These are phyloP conservation scores for Fusarium sp. DNA, from an alignment of 2,329 filamentous ascomycete species.

Conservation along the genomic window DNA sequence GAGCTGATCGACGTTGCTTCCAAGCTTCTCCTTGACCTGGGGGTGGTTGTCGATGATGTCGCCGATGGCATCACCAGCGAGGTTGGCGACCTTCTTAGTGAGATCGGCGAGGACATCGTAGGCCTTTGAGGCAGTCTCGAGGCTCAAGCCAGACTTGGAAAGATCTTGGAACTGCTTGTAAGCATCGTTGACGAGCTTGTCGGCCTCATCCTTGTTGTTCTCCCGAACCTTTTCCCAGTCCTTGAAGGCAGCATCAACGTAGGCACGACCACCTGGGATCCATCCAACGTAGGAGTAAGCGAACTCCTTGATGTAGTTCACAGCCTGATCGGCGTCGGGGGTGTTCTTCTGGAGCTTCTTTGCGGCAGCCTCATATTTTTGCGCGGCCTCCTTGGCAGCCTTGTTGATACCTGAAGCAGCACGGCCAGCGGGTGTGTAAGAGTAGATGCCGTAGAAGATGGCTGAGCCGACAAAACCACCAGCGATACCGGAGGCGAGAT, in stretches of 20 bases:
- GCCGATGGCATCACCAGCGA: conserved; percentile 69
- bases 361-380: conserved; percentile 67
- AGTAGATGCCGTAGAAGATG: conserved; percentile 55
- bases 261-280: conserved; percentile 74
- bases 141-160: conserved; percentile 66
- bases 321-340: conserved; percentile 72
- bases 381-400: conserved; percentile 62
- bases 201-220: conserved; percentile 75
- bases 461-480: conserved; percentile 56
- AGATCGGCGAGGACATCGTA: conserved; percentile 72
- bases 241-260: conserved; percentile 75
- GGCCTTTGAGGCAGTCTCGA: conserved; percentile 68
- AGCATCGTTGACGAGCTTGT: conserved; percentile 72
- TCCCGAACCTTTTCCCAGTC: conserved; percentile 74
- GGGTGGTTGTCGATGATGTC: conserved; percentile 80
- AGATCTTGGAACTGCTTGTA: conserved; percentile 73
- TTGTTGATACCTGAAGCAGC: conserved; percentile 55
- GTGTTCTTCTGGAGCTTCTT: conserved; percentile 69
- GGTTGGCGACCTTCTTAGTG: conserved; percentile 64
- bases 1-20: conserved; percentile 72
- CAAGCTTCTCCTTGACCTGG: conserved; percentile 75
- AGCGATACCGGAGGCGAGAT: conserved; percentile 53
- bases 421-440: conserved; percentile 55
- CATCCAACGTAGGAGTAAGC: conserved; percentile 75
- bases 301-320: conserved; percentile 71